Evolutionary conservation across 345 rosid genomes (phyloP).

Genomic region (Pugionium dolabratum): DNA sequence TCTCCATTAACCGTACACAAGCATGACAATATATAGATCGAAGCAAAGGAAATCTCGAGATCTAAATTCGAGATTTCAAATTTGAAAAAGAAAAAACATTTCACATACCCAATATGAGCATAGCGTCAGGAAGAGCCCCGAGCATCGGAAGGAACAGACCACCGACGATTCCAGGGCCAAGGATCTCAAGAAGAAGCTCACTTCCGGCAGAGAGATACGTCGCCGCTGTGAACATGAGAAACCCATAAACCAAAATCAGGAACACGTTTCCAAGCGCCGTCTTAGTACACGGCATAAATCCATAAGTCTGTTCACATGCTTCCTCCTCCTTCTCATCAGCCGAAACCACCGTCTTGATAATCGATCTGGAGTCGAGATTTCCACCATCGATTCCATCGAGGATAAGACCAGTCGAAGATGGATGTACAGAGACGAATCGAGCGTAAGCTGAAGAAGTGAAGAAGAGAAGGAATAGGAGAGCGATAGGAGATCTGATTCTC

Average conservation of each 20-base stretch:
- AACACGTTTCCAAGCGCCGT: conserved; percentile 75
- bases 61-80: not conserved
- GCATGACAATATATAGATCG: not conserved
- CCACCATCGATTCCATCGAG: conserved; percentile 55
- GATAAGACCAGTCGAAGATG: conserved; percentile 43
- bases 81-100: not conserved
- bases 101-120: conserved; percentile 82
- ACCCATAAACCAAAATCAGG: conserved; percentile 72
- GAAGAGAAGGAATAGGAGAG: conserved; percentile 37
- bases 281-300: conserved; percentile 88
- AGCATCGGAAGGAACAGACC: conserved; percentile 90
- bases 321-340: conserved; percentile 36
- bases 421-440: conserved; percentile 37
- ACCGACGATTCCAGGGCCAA: conserved; percentile 92
- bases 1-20: not conserved
- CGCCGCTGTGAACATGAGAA: conserved; percentile 78
- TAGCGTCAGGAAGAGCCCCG: conserved; percentile 96
- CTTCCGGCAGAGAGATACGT: conserved; percentile 79
- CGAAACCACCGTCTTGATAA: conserved; percentile 30
- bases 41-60: conserved; percentile 2
- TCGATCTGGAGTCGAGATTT: conserved; percentile 12
- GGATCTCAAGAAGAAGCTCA: conserved; percentile 84
- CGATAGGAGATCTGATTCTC: conserved; percentile 31
- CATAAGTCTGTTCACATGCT: conserved; percentile 85
- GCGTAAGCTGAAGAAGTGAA: conserved; percentile 43